Evolutionary conservation across 805 yeast genomes (phyloP), one percentile per base, ranked within the genome.

Genomic region (Metschnikowia rubicola): DNA sequence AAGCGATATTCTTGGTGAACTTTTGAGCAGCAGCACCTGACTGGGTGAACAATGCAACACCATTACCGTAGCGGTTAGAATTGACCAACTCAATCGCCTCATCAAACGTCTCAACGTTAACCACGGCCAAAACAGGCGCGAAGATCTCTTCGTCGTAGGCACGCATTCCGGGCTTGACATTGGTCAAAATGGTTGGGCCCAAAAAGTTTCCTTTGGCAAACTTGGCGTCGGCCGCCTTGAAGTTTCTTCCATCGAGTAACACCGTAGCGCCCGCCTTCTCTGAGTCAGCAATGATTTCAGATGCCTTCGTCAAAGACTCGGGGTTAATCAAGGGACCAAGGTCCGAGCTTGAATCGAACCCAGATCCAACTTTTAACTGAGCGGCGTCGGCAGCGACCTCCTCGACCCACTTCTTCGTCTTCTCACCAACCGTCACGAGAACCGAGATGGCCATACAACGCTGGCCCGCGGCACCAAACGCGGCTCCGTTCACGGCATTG

Each of bases 401-500:
- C 36, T 68, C 57, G 44, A 84, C 67, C 87, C 88, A 84, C 52
- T 75, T 77, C 60, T 74, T 74, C 51, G 86, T 73, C 51, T 75
- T 72, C 21, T 46, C 49, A 35, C 90, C 90, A 21, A 86, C 89
- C 15, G 88, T 78, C 42, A 85, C 86, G 52, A 86, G 71, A 32
- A 83, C 86, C 19, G 86, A 82, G 44, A 86, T 80, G 10, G 88
- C 87, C 86, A 85, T 81, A 68, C 92, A 85, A 62, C 90, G 80
- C 74, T 85, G 92, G 52, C 91, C 92, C 15, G 91, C 90, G 43
- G 91, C 90, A 30, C 91, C 89, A 65, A 85, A 85, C 21, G 89
- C 87, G 44, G 91, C 89, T 41, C 88, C 86, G 48, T 75, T 81
- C 40, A 85, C 69, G 46, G 86, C 83, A 61, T 80, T 81, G 56